Evolutionary conservation across 2,329 filamentous ascomycete species (phyloP).

Genomic region (Fusarium hostae): DNA sequence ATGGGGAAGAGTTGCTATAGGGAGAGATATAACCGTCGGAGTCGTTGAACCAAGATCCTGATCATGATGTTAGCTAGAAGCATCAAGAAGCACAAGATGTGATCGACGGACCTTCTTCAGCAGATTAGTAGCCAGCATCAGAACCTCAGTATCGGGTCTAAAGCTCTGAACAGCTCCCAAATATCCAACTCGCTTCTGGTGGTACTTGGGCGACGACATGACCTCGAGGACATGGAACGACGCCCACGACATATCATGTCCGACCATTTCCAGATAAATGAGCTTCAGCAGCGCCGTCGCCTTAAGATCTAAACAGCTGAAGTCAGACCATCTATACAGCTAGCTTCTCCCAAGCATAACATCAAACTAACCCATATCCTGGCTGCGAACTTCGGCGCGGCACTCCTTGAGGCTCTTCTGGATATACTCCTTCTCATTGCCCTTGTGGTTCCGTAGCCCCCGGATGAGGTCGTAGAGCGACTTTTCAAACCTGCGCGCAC

Average conservation of each 20-base stretch:
- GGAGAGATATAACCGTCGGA: conserved; percentile 82
- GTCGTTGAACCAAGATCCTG: conserved; percentile 78
- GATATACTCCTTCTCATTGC: conserved; percentile 94
- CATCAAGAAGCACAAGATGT: not conserved
- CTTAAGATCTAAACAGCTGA: conserved; percentile 78
- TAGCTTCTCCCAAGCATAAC: not conserved
- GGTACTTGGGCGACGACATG: conserved; percentile 95
- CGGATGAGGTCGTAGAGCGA: conserved; percentile 98
- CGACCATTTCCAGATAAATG: conserved; percentile 98
- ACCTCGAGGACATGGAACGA: conserved; percentile 98
- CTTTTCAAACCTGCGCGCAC: conserved; percentile 87
- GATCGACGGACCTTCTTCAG: conserved; percentile 79
- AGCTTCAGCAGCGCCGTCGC: conserved; percentile 95
- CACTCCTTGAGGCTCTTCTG: conserved; percentile 95
- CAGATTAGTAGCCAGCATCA: conserved; percentile 97
- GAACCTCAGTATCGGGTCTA: conserved; percentile 91
- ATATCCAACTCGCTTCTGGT: conserved; percentile 96
- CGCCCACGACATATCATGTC: conserved; percentile 99
- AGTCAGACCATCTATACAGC: conserved; percentile 1
- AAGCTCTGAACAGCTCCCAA: conserved; percentile 96
- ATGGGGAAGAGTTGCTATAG: conserved; percentile 90
- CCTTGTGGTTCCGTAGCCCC: conserved; percentile 94
- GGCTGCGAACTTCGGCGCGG: conserved; percentile 87
- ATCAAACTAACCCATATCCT: conserved; percentile 82
- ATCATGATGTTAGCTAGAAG: not conserved